Evolutionary conservation across 352 stramenopile species (phyloP), one percentile per base, ranked within the genome.

Genomic region (Phytophthora aleatoria): DNA sequence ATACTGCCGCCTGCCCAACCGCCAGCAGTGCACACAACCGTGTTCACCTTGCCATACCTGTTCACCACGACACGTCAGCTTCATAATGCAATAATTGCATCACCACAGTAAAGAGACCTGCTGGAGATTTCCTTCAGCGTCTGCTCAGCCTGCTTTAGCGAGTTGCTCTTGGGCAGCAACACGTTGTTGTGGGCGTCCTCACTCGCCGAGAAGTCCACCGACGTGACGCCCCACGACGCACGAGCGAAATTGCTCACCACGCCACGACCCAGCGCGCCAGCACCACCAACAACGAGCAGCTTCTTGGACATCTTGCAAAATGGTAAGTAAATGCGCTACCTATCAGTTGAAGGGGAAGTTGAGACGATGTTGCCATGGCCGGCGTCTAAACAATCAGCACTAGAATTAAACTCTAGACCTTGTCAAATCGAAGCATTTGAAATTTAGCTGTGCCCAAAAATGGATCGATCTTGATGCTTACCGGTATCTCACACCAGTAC

Each of bases 1-100:
- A 94, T 90, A 51, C 79, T 92, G 15, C 85, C 87, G 16, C 85
- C 84, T 26, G 84, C 81, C 89, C 87, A 95, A 5, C 88, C 88
- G 13, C 88, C 88, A 36, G 88, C 88, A 20, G 85, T 76, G 62
- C 85, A 95, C 31, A 96, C 80, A 2, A 96, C 81, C 0, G 84
- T 87, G 56, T 94, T 85, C 39, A 94, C 65, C 42, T 79, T 75
- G 0, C 83, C 84, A 49, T 76, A 84, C 26, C 72, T 87, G 30
- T 13, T 33, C 13, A 49, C 2, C 24, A 35, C 39, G 28, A 41
- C 16, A 59, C 45, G 30, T 59, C 1, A 76, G 16, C n/a, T 15
- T 26, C 15, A 13, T 41, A 24, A 2, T 47, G 24, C 27, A 33
- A 56, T 24, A 27, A 24, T 13, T 42, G 15, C 35, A 12, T 16